A percentile compares a stretch with the other conserved stretches of the same genome.
phyloP scores from a whole-genome alignment of 2,329 filamentous ascomycete species.

The Ophiostoma tasmaniense region DNA sequence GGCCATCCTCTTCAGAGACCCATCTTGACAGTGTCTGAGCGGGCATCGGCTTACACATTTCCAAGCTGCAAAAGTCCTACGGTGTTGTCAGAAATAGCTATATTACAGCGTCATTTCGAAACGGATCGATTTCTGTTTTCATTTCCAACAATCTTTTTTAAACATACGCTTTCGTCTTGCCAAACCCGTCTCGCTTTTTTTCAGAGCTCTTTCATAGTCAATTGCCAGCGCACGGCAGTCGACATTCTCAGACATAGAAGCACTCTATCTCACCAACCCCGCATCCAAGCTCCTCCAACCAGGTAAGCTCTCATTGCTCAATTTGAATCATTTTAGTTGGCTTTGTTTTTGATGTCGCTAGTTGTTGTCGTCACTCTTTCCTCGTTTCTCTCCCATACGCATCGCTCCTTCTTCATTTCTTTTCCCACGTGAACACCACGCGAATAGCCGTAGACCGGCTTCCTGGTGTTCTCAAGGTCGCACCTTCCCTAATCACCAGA shows the following conservation, averaged over 20 bases:
- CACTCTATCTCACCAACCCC: not conserved
- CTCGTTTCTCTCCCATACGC: not conserved
- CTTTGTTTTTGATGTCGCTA: not conserved
- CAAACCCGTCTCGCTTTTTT: too few relatives aligned
- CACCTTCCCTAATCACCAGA: not conserved
- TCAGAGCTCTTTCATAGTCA: not conserved
- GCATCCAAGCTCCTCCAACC: not conserved
- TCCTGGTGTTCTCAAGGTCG: not conserved
- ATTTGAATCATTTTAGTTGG: not conserved
- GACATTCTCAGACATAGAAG: not conserved
- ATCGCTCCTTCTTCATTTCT: not conserved
- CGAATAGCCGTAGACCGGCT: not conserved
- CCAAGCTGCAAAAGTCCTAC: not conserved
- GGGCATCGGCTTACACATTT: not conserved
- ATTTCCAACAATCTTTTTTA: not conserved
- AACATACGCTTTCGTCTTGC: too few relatives aligned
- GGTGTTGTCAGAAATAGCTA: not conserved
- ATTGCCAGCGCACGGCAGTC: not conserved
- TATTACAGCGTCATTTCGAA: not conserved
- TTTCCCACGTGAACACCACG: not conserved
- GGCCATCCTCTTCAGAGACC: not conserved
- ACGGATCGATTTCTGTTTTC: not conserved
- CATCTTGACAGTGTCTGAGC: not conserved
- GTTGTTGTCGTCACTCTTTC: not conserved
- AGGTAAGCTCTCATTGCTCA: not conserved